These are phyloP conservation scores for Epichloe hybrida DNA, from an alignment of 2,329 filamentous ascomycete species.

Conservation along the genomic window DNA sequence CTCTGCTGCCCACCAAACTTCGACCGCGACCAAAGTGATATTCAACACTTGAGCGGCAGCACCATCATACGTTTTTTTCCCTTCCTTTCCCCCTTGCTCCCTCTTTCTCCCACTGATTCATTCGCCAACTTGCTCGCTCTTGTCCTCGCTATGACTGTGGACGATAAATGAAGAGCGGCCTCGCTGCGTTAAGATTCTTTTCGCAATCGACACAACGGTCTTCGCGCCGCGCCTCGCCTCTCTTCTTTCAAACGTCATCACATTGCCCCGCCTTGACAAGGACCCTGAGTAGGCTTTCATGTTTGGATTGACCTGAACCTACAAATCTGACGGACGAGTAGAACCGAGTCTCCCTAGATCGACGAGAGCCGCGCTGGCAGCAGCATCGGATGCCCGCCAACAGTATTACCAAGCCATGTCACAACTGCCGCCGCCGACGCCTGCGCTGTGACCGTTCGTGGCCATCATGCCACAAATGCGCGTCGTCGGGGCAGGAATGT, in stretches of 20 bases:
- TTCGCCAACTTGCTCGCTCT: neutral
- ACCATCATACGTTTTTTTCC: neutral
- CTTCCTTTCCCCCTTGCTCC: too few relatives aligned
- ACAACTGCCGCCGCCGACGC: slow-evolving; percentile 48
- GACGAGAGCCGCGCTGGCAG: neutral
- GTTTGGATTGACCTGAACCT: neutral
- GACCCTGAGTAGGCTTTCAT: neutral
- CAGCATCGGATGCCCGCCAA: slow-evolving; percentile 17
- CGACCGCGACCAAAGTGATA: neutral
- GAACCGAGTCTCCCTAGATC: neutral
- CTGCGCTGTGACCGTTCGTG: slow-evolving; percentile 48
- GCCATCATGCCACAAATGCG: slow-evolving; percentile 46
- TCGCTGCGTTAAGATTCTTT: neutral
- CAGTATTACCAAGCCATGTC: slow-evolving; percentile 34
- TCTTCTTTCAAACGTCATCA: neutral
- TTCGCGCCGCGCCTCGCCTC: neutral
- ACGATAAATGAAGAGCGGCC: neutral
- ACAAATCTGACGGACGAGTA: neutral
- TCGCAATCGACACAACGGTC: neutral
- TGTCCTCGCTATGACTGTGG: slow-evolving; percentile 1
- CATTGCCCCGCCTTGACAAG: neutral
- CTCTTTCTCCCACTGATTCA: neutral
- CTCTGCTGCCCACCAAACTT: too few relatives aligned
- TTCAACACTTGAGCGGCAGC: neutral
- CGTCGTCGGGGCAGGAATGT: slow-evolving; percentile 40